These are phyloP conservation scores for Saksenaea vasiformis DNA, from an alignment of 371 early-diverging fungal species.

Conservation along the genomic window DNA sequence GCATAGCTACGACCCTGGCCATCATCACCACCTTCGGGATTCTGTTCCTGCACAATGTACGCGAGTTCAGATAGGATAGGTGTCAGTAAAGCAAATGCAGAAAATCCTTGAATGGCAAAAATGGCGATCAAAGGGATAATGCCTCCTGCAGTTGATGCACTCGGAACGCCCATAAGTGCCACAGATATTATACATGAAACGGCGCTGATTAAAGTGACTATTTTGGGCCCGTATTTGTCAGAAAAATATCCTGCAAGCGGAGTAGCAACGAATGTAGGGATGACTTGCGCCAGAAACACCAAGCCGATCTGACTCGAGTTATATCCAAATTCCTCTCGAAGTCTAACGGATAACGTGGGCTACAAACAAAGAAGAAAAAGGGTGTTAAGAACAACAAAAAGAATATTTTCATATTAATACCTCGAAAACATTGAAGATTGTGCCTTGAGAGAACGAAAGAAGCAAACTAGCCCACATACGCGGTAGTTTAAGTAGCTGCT, in stretches of 20 bases:
- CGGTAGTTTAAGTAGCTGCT: constrained; percentile 16
- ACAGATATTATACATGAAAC: constrained; percentile 28
- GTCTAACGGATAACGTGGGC: constrained; percentile 46
- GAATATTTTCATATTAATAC: constrained; percentile 4
- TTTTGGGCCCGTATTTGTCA: constrained; percentile 48
- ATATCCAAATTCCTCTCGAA: constrained; percentile 41
- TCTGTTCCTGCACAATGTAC: constrained; percentile 34
- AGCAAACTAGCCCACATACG: constrained; percentile 22
- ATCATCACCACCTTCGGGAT: constrained; percentile 35
- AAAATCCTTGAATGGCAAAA: constrained; percentile 45
- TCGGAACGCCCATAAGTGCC: constrained; percentile 41
- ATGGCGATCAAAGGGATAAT: constrained; percentile 37
- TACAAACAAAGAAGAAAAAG: constrained; percentile 9
- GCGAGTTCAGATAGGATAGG: constrained; percentile 53
- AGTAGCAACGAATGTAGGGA: constrained; percentile 45
- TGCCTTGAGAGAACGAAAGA: constrained; percentile 24
- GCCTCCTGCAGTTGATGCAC: constrained; percentile 29
- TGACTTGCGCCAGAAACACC: constrained; percentile 50
- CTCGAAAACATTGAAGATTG: constrained; percentile 26
- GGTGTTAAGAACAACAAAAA: neutral
- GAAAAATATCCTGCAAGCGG: constrained; percentile 48
- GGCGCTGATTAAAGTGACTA: constrained; percentile 27
- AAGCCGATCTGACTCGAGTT: constrained; percentile 53
- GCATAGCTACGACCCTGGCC: constrained; percentile 51
- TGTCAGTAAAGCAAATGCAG: constrained; percentile 38